Evolutionary conservation across 2,329 filamentous ascomycete species (phyloP).

Genomic region (Fusarium anguioides): DNA sequence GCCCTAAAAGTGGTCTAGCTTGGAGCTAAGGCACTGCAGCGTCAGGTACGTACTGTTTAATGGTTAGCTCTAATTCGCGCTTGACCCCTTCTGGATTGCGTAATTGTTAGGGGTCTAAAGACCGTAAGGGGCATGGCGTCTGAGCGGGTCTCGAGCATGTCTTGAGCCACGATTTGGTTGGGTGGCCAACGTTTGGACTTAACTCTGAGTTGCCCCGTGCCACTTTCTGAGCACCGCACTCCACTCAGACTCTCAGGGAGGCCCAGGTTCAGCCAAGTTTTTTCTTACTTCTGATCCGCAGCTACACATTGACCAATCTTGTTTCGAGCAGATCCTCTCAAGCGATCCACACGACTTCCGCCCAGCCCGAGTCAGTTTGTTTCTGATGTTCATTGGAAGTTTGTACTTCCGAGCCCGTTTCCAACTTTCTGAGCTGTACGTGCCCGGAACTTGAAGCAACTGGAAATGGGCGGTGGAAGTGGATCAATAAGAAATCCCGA

Average conservation of each 20-base stretch:
- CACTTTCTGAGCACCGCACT: constrained; percentile 3
- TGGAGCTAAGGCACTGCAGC: constrained; percentile 27
- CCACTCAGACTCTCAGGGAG: too few species aligned
- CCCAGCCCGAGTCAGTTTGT: constrained; percentile 34
- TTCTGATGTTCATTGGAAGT: constrained; percentile 15
- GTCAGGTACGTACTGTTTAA: constrained; percentile 36
- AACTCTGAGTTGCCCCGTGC: background rate
- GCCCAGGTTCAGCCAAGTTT: constrained; percentile 24
- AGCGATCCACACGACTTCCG: constrained; percentile 31
- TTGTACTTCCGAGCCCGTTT: constrained; percentile 19
- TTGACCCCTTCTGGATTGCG: constrained; percentile 39
- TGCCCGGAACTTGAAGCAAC: background rate
- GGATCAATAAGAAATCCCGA: background rate
- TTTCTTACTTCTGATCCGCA: constrained; percentile 24
- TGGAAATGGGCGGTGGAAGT: background rate
- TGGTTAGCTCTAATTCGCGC: constrained; percentile 24
- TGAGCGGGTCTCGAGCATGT: constrained; percentile 23
- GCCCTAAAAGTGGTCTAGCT: constrained; percentile 40
- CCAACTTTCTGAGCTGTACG: too few species aligned
- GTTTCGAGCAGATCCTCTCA: background rate
- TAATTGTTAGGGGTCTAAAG: constrained; percentile 40
- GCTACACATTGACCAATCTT: constrained; percentile 29
- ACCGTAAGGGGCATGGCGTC: constrained; percentile 29
- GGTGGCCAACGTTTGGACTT: constrained; percentile 40
- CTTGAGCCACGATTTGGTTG: constrained; percentile 38